Base-by-base conservation (phyloP, 768 basidiomycete species). In the Lactarius tabidus region DNA sequence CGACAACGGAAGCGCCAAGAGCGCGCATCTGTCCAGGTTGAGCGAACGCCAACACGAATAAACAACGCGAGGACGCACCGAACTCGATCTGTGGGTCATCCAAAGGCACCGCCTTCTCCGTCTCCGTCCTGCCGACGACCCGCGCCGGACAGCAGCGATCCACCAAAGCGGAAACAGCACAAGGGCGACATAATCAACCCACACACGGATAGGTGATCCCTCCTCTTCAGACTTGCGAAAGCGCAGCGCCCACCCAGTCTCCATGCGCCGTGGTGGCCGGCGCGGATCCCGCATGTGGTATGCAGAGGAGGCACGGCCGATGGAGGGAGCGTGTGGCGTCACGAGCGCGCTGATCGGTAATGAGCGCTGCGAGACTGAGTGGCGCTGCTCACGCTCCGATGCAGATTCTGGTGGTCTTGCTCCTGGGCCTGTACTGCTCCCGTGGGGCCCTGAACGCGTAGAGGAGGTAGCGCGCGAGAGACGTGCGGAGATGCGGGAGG, bases 51-150 rank as follows among this genome's bases (percentile, higher is more conserved):
- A 38, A 55, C 45, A n/a, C n/a, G 36, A 64, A 43, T 36, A 59
- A 17, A 66, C 35, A 43, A n/a, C 38, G 38, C 14, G 36, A 9
- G 39, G 43, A 77, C 87, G 71, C 69, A 91, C 90, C 86, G 72
- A 83, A 81, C 72, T 91, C 90, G 61, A 91, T 82, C 72, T 91
- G 90, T 33, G 90, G 90, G 74, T 91, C 89, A 71, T 91, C 89
- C 56, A 91, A 77, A 31, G 87, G 78, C 18, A 91, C 89, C 51
- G 77, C 86, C 74, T 90, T 90, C 76, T 90, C 89, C 55, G 76
- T 74, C 62, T n/a, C n/a, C n/a, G n/a, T n/a, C n/a, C n/a, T n/a
- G n/a, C n/a, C n/a, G n/a, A n/a, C n/a, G n/a, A n/a, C 76, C 78
- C 81, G 28, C 78, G 77, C 81, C 80, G 75, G 59, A 74, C 82